Conservation (phyloP, 352 stramenopile genomes). For the Globisporangium cederbergense region DNA sequence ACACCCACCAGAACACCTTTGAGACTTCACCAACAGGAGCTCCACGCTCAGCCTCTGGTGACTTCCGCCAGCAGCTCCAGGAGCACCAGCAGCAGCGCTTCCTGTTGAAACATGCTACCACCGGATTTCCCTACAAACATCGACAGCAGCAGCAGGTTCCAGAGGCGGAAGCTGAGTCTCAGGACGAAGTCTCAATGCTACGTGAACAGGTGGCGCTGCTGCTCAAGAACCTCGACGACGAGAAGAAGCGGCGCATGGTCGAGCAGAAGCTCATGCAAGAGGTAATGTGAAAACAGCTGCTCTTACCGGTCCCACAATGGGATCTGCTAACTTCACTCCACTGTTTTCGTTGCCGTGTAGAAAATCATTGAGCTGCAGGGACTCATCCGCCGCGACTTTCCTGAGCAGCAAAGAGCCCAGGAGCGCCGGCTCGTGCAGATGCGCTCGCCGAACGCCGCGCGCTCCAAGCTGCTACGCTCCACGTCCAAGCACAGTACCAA, state of each 20-base stretch:
- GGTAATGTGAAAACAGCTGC: slow-evolving; percentile 19
- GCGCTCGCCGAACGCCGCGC: slow-evolving; percentile 16
- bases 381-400: slow-evolving; percentile 49
- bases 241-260: slow-evolving; percentile 59
- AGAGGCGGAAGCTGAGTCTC: slow-evolving; percentile 13
- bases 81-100: slow-evolving; percentile 11
- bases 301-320: not conserved
- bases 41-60: not conserved
- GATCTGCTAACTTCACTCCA: not conserved
- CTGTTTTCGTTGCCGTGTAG: slow-evolving; percentile 10
- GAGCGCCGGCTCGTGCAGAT: slow-evolving; percentile 28
- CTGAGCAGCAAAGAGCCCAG: slow-evolving; percentile 35
- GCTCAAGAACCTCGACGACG: slow-evolving; percentile 50
- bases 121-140: not conserved
- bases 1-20: not conserved
- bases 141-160: not conserved
- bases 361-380: slow-evolving; percentile 76
- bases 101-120: not conserved
- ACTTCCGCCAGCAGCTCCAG: slow-evolving; percentile 10
- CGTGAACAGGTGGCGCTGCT: slow-evolving; percentile 57
- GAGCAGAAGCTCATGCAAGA: slow-evolving; percentile 72
- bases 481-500: slow-evolving; percentile 11
- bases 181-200: slow-evolving; percentile 38
- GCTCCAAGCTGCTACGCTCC: slow-evolving; percentile 3
- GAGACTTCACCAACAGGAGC: not conserved